These are phyloP conservation scores for Nothopassalora personata DNA, from an alignment of 2,329 filamentous ascomycete genomes.

Conservation along the genomic window DNA sequence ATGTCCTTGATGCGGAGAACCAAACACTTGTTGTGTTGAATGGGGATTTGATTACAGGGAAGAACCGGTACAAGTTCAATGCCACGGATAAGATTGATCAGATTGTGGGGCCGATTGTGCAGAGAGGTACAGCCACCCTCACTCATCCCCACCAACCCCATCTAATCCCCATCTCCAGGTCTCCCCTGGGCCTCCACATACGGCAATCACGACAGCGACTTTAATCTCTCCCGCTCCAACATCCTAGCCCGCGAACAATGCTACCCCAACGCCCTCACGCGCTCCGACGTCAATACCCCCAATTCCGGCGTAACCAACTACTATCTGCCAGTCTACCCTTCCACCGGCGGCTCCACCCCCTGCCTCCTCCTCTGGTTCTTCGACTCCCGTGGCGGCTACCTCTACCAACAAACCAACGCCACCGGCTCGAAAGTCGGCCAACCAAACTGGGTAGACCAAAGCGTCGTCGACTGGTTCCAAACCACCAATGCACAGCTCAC, in stretches of 20 bases:
- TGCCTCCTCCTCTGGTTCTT: conserved; percentile 64
- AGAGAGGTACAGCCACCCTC: conserved; percentile 32
- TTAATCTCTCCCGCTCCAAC: conserved; percentile 49
- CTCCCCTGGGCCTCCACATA: conserved; percentile 38
- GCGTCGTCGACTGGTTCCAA: conserved; percentile 44
- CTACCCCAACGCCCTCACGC: conserved; percentile 38
- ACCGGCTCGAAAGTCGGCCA: conserved; percentile 29
- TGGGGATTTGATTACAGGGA: conserved; percentile 66
- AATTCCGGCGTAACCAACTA: conserved; percentile 50
- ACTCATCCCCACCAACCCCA: not conserved
- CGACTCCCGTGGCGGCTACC: conserved; percentile 56
- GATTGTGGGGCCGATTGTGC: conserved; percentile 54
- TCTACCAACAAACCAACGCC: conserved; percentile 41
- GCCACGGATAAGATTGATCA: conserved; percentile 54
- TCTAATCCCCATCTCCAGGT: not conserved
- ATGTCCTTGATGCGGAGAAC: conserved; percentile 52
- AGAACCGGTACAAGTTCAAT: conserved; percentile 54
- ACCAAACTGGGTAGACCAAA: conserved; percentile 43
- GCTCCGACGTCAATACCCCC: conserved; percentile 37
- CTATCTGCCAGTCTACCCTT: conserved; percentile 47
- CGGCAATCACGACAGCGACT: conserved; percentile 63
- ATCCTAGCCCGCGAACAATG: conserved; percentile 39
- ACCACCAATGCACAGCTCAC: conserved; percentile 23
- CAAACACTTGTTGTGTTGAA: conserved; percentile 60
- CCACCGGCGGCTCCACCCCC: conserved; percentile 40